Conservation (phyloP, 495 filamentous ascomycete genomes). For the Hypoxylon trugodes region DNA sequence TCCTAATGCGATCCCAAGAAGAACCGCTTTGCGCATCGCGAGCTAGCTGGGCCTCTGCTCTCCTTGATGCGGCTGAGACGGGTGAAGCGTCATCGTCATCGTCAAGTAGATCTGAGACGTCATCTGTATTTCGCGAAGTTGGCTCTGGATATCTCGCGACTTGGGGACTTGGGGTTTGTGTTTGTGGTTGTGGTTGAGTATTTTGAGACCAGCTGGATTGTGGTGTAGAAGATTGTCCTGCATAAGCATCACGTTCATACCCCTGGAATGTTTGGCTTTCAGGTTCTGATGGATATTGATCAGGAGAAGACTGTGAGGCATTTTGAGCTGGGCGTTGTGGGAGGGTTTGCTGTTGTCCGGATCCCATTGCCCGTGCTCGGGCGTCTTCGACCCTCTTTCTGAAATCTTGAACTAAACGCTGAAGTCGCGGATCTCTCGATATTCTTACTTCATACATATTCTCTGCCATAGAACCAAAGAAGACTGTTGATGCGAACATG, state of each 20-base stretch:
- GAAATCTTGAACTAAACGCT: conserved; percentile 9
- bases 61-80: conserved; percentile 40
- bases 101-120: conserved; percentile 48
- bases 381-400: background rate
- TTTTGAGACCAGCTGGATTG: conserved; percentile 14
- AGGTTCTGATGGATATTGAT: background rate
- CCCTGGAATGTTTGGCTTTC: conserved; percentile 8
- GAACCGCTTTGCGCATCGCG: conserved; percentile 32
- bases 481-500: background rate
- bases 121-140: conserved; percentile 11
- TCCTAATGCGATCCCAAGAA: conserved; percentile 52
- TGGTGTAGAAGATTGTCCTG: conserved; percentile 6
- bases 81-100: conserved; percentile 51
- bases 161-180: background rate
- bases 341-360: background rate
- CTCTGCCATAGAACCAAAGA: conserved; percentile 15
- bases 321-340: background rate
- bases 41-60: conserved; percentile 10
- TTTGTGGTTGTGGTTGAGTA: conserved; percentile 10
- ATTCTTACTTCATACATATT: background rate
- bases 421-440: conserved; percentile 19
- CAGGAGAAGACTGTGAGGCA: background rate
- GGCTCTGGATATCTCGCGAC: background rate
- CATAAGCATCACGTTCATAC: conserved; percentile 6
- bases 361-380: background rate